Conservation (phyloP, 169 alveolate genomes). For the Eimeria falciformis region DNA sequence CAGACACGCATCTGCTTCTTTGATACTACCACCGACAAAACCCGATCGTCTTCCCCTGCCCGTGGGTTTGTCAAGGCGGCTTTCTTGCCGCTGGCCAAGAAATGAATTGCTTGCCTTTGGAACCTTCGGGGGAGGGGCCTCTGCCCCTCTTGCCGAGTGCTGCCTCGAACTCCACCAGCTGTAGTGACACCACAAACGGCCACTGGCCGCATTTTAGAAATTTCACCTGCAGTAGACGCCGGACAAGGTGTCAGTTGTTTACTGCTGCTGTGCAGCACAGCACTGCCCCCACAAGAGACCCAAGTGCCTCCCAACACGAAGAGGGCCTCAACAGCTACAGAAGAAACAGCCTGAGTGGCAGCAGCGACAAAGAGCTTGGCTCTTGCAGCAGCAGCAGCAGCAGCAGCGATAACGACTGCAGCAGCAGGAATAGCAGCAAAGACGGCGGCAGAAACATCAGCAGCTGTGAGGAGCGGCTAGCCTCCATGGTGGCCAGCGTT, state of each 20-base stretch:
- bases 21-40: too few species aligned
- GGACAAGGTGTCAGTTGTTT: not conserved
- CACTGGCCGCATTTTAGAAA: too few species aligned
- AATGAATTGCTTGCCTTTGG: not conserved
- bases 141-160: not conserved
- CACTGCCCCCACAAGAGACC: not conserved
- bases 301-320: not conserved
- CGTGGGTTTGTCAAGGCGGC: too few species aligned
- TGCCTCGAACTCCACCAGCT: too few species aligned
- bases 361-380: slow-evolving; percentile 23
- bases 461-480: slow-evolving; percentile 33
- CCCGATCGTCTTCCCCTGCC: too few species aligned
- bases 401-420: slow-evolving; percentile 32
- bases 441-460: slow-evolving; percentile 2
- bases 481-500: slow-evolving; percentile 30
- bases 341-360: slow-evolving; percentile 28
- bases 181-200: too few species aligned
- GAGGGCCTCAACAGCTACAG: slow-evolving; percentile 69
- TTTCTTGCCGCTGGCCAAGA: too few species aligned
- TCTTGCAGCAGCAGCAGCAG: slow-evolving; percentile 27
- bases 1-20: too few species aligned
- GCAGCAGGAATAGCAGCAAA: slow-evolving; percentile 62
- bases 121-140: not conserved
- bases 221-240: too few species aligned
- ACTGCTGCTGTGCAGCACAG: slow-evolving; percentile 50